Evolutionary conservation across 805 yeast species (phyloP).

Genomic region (Yarrowia sp.): DNA sequence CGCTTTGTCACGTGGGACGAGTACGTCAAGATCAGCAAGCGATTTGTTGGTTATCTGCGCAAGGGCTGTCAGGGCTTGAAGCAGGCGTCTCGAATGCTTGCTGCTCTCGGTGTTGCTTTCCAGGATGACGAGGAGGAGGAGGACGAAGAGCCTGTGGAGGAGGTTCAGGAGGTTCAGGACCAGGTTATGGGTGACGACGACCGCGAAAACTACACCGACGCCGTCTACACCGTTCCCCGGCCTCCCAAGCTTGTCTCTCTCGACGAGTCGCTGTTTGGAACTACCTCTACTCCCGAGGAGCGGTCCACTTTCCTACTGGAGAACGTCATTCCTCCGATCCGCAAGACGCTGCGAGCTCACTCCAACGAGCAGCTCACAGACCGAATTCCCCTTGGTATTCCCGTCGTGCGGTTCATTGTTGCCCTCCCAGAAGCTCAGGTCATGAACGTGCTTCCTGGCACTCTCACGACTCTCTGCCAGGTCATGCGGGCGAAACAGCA

Average conservation of each 20-base stretch:
- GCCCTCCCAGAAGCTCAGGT: constrained; percentile 59
- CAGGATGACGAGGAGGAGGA: constrained; percentile 30
- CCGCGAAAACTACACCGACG: constrained; percentile 19
- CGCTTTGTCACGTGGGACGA: constrained; percentile 71
- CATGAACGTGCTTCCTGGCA: constrained; percentile 68
- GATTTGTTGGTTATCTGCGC: constrained; percentile 56
- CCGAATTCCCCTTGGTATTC: constrained; percentile 79
- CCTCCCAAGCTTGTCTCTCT: not conserved
- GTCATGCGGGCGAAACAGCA: constrained; percentile 80
- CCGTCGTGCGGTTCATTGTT: constrained; percentile 63
- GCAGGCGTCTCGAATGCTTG: constrained; percentile 53
- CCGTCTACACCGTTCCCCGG: constrained; percentile 25
- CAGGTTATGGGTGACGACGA: not conserved
- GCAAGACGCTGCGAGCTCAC: constrained; percentile 47
- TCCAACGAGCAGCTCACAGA: constrained; percentile 53
- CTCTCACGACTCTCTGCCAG: constrained; percentile 83
- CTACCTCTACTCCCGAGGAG: constrained; percentile 43
- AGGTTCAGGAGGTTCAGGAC: not conserved
- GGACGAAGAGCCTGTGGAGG: constrained; percentile 24
- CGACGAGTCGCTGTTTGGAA: constrained; percentile 27
- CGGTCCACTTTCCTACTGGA: constrained; percentile 50
- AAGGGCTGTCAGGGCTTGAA: constrained; percentile 51
- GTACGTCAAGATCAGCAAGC: constrained; percentile 66
- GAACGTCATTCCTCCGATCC: constrained; percentile 61
- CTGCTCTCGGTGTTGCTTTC: constrained; percentile 31